phyloP scores from a whole-genome alignment of 306 rosid genomes.

The Canavalia gladiata region DNA sequence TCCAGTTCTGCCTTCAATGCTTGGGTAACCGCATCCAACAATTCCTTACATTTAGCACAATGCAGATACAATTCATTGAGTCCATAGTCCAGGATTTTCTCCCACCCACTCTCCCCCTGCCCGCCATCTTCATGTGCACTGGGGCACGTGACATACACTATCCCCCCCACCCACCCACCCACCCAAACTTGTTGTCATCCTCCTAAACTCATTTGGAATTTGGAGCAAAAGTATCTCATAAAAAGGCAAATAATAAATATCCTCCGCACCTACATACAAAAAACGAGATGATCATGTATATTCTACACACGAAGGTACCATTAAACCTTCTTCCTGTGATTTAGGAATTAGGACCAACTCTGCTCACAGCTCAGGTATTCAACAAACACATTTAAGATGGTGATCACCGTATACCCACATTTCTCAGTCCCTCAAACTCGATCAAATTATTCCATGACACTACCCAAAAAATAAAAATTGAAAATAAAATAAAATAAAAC shows the following conservation, averaged over 20 bases:
- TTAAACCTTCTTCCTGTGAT: slow-evolving; percentile 8
- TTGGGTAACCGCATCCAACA: background rate
- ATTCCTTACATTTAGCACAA: slow-evolving; percentile 11
- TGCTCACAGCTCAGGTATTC: background rate
- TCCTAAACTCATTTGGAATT: slow-evolving; percentile 1
- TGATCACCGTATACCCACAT: slow-evolving; percentile 20
- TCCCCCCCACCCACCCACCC: background rate
- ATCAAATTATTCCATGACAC: slow-evolving; percentile 25
- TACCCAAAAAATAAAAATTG: background rate
- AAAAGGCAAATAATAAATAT: background rate
- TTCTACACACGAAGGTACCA: background rate
- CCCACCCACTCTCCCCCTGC: background rate
- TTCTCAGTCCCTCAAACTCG: slow-evolving; percentile 8
- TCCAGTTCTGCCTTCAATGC: slow-evolving; percentile 29
- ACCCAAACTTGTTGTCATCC: background rate
- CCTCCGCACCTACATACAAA: background rate
- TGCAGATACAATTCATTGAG: background rate
- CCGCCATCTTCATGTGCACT: background rate
- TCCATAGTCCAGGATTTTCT: background rate
- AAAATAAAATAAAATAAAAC: background rate
- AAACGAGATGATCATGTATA: background rate
- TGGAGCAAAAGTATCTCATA: background rate
- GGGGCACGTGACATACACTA: background rate
- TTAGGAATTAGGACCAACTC: slow-evolving; percentile 1
- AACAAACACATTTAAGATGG: slow-evolving; percentile 3